Evolutionary conservation across 2,329 filamentous ascomycete genomes (phyloP).

Genomic region (Penicillium sp.): DNA sequence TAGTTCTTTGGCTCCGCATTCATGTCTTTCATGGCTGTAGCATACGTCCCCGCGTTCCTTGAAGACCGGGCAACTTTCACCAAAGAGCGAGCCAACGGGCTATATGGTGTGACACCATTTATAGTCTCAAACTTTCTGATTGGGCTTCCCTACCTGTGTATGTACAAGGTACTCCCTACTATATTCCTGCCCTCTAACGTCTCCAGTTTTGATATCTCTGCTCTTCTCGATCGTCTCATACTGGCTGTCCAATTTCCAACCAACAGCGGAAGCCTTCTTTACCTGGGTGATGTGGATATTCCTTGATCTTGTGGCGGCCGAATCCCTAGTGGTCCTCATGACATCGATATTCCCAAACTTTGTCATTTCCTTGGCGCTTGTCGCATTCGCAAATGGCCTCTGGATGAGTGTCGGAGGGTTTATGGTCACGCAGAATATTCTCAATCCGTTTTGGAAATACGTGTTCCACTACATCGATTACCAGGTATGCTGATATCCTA

Average conservation of each 20-base stretch:
- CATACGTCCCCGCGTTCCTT: conserved; percentile 79
- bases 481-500: conserved; percentile 47
- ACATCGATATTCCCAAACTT: conserved; percentile 73
- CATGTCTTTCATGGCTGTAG: conserved; percentile 79
- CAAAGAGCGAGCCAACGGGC: conserved; percentile 77
- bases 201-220: conserved; percentile 64
- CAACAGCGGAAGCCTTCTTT: conserved; percentile 65
- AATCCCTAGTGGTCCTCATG: conserved; percentile 76
- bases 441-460: conserved; percentile 84
- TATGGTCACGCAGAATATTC: conserved; percentile 66
- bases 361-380: conserved; percentile 72
- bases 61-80: conserved; percentile 71
- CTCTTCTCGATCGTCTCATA: conserved; percentile 74
- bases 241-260: conserved; percentile 75
- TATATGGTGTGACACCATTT: conserved; percentile 72
- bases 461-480: conserved; percentile 89
- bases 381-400: conserved; percentile 81
- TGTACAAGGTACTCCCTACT: conserved; percentile 10
- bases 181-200: conserved; percentile 7
- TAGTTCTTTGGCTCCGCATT: conserved; percentile 69
- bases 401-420: conserved; percentile 89
- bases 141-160: conserved; percentile 73
- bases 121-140: conserved; percentile 77
- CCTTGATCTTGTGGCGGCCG: conserved; percentile 76
- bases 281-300: conserved; percentile 81